Evolutionary conservation across 2,329 filamentous ascomycete species (phyloP).

Genomic region (Colletotrichum limetticola): DNA sequence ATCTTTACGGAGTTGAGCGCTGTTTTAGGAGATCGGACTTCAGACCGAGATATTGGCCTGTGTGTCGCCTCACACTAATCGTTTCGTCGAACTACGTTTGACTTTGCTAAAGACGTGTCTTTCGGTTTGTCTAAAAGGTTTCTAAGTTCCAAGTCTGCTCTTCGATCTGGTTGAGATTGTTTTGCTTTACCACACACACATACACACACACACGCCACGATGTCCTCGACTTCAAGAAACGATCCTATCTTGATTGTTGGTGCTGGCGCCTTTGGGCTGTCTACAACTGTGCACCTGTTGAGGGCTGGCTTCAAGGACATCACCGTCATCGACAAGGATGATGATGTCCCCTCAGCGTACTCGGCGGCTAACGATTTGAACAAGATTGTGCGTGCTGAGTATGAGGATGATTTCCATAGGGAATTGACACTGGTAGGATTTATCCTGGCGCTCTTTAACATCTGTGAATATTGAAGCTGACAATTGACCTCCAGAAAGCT

Average conservation of each 20-base stretch:
- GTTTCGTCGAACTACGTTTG: too few species aligned
- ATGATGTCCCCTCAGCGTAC: conserved; percentile 51
- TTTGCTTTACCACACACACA: too few species aligned
- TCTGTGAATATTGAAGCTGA: neutral
- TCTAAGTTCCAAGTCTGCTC: too few species aligned
- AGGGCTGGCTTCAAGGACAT: conserved; percentile 56
- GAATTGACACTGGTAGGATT: conserved; percentile 59
- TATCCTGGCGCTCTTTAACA: neutral
- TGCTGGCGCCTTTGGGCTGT: conserved; percentile 61
- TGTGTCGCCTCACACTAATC: too few species aligned
- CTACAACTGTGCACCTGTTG: conserved; percentile 57
- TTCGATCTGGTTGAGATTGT: too few species aligned
- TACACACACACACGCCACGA: too few species aligned
- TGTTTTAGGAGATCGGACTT: too few species aligned
- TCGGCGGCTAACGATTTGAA: conserved; percentile 70
- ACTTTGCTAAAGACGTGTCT: too few species aligned
- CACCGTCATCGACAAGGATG: conserved; percentile 56
- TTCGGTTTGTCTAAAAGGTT: too few species aligned
- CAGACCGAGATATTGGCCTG: too few species aligned
- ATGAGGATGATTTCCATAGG: conserved; percentile 67
- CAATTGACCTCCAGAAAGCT: conserved; percentile 51
- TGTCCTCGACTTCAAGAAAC: too few species aligned
- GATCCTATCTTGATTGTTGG: conserved; percentile 52
- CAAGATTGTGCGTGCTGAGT: conserved; percentile 70
- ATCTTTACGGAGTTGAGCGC: too few species aligned